Percentiles rank a stretch among this genome's conserved stretches.
Evolutionary conservation across 2,329 filamentous ascomycete species (phyloP).

Genomic region (Aspergillus hiratsukae): DNA sequence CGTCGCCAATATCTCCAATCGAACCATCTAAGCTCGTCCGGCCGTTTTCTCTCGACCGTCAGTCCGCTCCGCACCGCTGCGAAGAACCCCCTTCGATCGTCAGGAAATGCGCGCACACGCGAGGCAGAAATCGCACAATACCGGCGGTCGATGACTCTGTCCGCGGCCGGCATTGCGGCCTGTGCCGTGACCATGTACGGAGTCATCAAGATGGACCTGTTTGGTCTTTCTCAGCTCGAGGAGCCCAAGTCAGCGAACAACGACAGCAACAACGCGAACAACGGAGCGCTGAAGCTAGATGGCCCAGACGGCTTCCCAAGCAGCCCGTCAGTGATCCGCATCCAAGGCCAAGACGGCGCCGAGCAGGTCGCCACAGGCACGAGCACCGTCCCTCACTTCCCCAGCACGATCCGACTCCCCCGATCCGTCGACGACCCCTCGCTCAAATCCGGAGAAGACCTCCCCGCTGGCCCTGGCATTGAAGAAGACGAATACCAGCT

Average conservation of each 20-base stretch:
- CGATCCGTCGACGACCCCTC: constrained; percentile 33
- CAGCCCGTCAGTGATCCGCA: constrained; percentile 30
- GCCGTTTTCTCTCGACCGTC: constrained; percentile 25
- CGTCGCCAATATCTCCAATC: constrained; percentile 16
- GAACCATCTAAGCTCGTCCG: constrained; percentile 2
- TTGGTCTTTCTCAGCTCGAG: constrained; percentile 25
- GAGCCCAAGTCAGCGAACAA: constrained; percentile 8
- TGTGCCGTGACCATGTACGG: constrained; percentile 40
- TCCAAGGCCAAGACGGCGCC: constrained; percentile 53
- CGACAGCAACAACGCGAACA: constrained; percentile 4
- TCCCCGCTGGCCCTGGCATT: constrained; percentile 33
- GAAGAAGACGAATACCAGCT: constrained; percentile 65
- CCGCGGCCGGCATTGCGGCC: constrained; percentile 34
- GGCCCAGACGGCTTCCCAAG: constrained; percentile 36
- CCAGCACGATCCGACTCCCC: constrained; percentile 64
- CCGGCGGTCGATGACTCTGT: constrained; percentile 30
- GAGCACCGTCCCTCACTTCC: constrained; percentile 73
- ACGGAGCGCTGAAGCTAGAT: constrained; percentile 34
- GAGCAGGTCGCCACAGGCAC: constrained; percentile 80
- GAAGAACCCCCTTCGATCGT: constrained; percentile 29
- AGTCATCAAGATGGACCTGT: constrained; percentile 35
- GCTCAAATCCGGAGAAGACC: constrained; percentile 33
- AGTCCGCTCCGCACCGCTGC: constrained; percentile 21
- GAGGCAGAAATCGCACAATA: constrained; percentile 24
- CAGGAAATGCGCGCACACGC: constrained; percentile 12